Evolutionary conservation across 352 stramenopile species (phyloP), one percentile per base, ranked within the genome.

Genomic region (Globisporangium alternatum): DNA sequence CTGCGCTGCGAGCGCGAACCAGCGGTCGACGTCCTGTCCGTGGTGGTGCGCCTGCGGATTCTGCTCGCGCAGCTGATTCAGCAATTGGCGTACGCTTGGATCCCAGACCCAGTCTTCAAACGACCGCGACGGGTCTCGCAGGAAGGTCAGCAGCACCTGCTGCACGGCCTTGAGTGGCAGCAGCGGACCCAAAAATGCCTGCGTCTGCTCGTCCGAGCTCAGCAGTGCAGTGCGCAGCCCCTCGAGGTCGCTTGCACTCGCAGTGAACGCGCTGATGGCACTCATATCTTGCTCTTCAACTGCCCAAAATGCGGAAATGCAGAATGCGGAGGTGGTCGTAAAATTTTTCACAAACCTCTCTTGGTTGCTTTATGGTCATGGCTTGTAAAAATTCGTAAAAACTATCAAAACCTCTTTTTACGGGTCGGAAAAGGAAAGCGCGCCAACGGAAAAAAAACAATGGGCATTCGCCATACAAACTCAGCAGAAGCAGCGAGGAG

Each of bases 101-200:
- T 95, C 84, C 84, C 83, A 93, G 1, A 95, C 74, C 77, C 85
- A 90, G 59, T 93, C 82, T 52, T 83, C 74, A 56, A 95, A 91
- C 37, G 74, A 74, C 15, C 79, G 76, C 37, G 75, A 82, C 19
- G 53, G 5, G 54, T 95, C 84, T 25, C 58, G 70, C 47, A 91
- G 56, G 56, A 95, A 95, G 45, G 80, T 80, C 41, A 90, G 47
- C 48, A 95, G 71, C 59, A 93, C 69, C 19, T 93, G 71, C 60
- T 90, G 84, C 44, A 93, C 82, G 7, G 84, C 75, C 6, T 68
- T 70, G 13, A 91, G 64, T 33, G 71, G 68, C 31, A 95, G 66
- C 45, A 95, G 67, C 5, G 84, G 82, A 5, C 69, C 67, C 19
- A 95, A 56, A 22, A 92, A 77, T 39, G 60, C 56, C 57, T 81